Percentiles rank a stretch among this genome's conserved stretches.
phyloP scores from a whole-genome alignment of 805 yeast species.

The Kazachstania bromeliacearum region DNA sequence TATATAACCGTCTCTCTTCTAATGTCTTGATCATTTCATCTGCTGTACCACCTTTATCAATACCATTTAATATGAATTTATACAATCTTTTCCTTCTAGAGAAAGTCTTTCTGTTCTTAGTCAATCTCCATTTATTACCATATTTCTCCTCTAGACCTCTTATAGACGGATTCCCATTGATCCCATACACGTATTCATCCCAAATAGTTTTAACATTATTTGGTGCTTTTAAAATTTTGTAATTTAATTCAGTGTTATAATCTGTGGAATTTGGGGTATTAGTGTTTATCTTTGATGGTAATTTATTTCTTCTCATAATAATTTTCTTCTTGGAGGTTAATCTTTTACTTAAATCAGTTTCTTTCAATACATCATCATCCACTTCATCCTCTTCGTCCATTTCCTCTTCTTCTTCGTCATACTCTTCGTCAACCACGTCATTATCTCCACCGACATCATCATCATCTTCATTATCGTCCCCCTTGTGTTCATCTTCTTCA shows the following conservation, averaged over 20 bases:
- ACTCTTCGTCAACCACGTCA: constrained; percentile 5
- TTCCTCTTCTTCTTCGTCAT: constrained; percentile 7
- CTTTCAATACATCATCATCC: constrained; percentile 10
- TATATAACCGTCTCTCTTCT: constrained; percentile 26
- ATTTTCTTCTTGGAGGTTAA: constrained; percentile 1
- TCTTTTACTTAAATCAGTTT: too few species aligned
- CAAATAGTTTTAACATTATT: constrained; percentile 29
- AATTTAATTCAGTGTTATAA: constrained; percentile 10
- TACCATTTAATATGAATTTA: constrained; percentile 28
- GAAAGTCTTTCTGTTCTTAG: constrained; percentile 29
- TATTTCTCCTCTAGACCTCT: constrained; percentile 33
- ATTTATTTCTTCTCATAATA: background rate
- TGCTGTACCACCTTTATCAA: constrained; percentile 27
- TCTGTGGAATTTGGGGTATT: background rate
- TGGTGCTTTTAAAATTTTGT: constrained; percentile 28
- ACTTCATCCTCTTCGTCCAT: constrained; percentile 14
- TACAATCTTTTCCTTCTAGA: constrained; percentile 30
- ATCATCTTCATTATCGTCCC: background rate
- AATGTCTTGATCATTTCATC: constrained; percentile 26
- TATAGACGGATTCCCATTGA: constrained; percentile 35
- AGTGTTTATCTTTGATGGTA: background rate
- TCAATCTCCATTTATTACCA: constrained; percentile 36
- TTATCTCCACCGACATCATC: constrained; percentile 7
- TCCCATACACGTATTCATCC: constrained; percentile 34
- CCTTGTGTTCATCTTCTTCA: constrained; percentile 3